Conservation (phyloP, 1,284 basidiomycete genomes). For the Ceratobasidium sp. region DNA sequence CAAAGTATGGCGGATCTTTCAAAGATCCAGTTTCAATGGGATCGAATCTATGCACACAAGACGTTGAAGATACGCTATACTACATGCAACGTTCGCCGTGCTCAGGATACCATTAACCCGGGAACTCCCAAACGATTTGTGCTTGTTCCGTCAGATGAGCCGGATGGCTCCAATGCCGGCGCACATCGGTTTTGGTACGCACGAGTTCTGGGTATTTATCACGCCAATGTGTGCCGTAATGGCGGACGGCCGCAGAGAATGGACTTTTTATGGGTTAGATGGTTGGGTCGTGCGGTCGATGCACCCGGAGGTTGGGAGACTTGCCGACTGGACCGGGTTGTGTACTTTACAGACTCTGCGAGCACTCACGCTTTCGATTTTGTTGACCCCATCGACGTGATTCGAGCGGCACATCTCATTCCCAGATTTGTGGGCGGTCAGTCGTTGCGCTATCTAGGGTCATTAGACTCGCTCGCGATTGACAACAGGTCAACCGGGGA, state of each 20-base stretch:
- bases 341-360: conserved; percentile 46
- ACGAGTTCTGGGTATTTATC: conserved; percentile 48
- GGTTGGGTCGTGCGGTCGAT: conserved; percentile 42
- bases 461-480: conserved; percentile 16
- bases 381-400: conserved; percentile 50
- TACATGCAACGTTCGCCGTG: conserved; percentile 31
- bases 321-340: conserved; percentile 45
- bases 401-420: conserved; percentile 50
- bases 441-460: conserved; percentile 8
- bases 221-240: conserved; percentile 42
- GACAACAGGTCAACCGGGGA: conserved; percentile 19
- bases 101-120: conserved; percentile 32
- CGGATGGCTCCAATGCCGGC: not conserved
- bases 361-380: conserved; percentile 51
- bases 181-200: conserved; percentile 48
- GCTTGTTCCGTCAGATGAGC: not conserved
- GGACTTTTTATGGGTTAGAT: conserved; percentile 47
- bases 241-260: conserved; percentile 6
- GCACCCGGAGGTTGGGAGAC: conserved; percentile 40
- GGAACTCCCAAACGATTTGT: not conserved
- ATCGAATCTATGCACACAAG: not conserved
- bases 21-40: conserved; percentile 1
- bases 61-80: conserved; percentile 28
- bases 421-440: conserved; percentile 44
- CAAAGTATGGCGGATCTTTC: not conserved